phyloP scores from a whole-genome alignment of 345 rosid genomes.

The Adansonia digitata region DNA sequence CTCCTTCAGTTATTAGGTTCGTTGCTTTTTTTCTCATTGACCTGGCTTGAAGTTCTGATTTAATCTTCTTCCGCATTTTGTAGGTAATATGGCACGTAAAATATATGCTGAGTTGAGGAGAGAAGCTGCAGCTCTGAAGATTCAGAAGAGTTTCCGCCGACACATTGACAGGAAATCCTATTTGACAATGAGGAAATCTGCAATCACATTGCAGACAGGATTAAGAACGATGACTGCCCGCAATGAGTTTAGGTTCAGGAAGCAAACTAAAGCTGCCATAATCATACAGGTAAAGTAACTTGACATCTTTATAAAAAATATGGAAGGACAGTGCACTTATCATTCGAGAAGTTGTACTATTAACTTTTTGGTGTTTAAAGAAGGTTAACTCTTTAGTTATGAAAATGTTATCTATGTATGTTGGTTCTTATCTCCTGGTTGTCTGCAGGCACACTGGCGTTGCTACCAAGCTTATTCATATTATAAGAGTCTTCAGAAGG shows the following conservation, averaged over 20 bases:
- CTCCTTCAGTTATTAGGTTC: not conserved
- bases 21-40: not conserved
- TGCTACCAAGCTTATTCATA: constrained; percentile 52
- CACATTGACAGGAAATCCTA: constrained; percentile 53
- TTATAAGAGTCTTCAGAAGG: constrained; percentile 77
- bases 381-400: not conserved
- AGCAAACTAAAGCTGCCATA: constrained; percentile 73
- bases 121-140: constrained; percentile 74
- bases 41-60: not conserved
- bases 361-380: not conserved
- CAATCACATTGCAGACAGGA: constrained; percentile 75
- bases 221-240: constrained; percentile 85
- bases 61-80: constrained; percentile 12
- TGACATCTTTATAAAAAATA: not conserved
- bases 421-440: constrained; percentile 18
- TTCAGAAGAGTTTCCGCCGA: constrained; percentile 75
- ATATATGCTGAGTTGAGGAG: constrained; percentile 50
- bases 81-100: constrained; percentile 58
- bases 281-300: constrained; percentile 53
- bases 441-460: constrained; percentile 66
- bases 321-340: constrained; percentile 9
- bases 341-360: constrained; percentile 3
- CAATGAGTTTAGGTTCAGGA: constrained; percentile 72
- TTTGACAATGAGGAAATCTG: constrained; percentile 41
- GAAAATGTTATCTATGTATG: not conserved